These are phyloP conservation scores for Buxus sempervirens DNA, from an alignment of 164 flowering plant genomes.

Conservation along the genomic window DNA sequence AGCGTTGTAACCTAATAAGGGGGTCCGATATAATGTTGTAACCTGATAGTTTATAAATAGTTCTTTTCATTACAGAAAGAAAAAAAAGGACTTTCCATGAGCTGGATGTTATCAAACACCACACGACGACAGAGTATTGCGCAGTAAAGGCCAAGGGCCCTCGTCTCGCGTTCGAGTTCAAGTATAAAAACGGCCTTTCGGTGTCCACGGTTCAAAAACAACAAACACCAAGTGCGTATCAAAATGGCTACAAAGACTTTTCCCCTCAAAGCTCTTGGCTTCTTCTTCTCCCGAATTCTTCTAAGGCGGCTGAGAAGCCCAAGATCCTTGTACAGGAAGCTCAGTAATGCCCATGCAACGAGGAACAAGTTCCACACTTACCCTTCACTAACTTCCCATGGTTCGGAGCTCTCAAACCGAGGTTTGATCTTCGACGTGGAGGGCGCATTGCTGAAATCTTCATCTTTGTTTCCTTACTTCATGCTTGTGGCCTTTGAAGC, in stretches of 20 bases:
- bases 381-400: slow-evolving; percentile 17
- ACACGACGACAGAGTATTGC: too few relatives aligned
- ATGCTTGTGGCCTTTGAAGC: slow-evolving; percentile 55
- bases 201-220: not conserved
- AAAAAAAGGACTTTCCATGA: too few relatives aligned
- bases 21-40: too few relatives aligned
- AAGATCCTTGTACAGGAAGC: slow-evolving; percentile 18
- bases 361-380: slow-evolving; percentile 16
- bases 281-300: slow-evolving; percentile 15
- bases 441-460: slow-evolving; percentile 38
- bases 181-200: not conserved
- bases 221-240: not conserved
- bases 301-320: slow-evolving; percentile 11
- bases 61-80: too few relatives aligned
- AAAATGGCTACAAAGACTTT: not conserved
- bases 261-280: slow-evolving; percentile 9
- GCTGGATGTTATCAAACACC: too few relatives aligned
- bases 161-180: too few relatives aligned
- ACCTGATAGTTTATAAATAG: too few relatives aligned
- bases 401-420: slow-evolving; percentile 19
- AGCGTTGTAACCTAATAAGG: too few relatives aligned
- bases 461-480: slow-evolving; percentile 23
- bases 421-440: slow-evolving; percentile 45
- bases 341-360: slow-evolving; percentile 11
- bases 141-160: too few relatives aligned